Percentiles rank a stretch among this genome's conserved stretches.
phyloP scores from a whole-genome alignment of 2,329 filamentous ascomycete species.

The Ceratocystis variospora region DNA sequence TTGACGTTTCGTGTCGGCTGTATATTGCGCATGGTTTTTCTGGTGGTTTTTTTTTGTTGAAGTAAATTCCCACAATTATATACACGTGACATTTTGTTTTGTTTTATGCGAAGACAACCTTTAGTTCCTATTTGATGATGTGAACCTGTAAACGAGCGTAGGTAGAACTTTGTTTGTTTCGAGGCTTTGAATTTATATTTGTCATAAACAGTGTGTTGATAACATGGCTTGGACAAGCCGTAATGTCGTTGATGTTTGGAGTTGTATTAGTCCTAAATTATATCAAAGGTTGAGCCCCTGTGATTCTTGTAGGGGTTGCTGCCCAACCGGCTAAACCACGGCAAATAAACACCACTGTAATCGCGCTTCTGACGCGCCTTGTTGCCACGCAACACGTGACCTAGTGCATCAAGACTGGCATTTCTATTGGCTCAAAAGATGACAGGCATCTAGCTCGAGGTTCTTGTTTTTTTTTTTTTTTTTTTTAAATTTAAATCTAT shows the following conservation, averaged over 20 bases:
- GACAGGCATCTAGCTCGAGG: not conserved
- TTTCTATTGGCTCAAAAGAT: not conserved
- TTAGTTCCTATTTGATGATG: no score
- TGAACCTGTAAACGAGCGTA: no score
- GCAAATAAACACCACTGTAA: not conserved
- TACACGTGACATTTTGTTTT: not conserved
- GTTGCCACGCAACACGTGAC: not conserved
- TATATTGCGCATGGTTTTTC: not conserved
- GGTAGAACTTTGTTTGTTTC: no score
- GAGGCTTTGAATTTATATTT: no score
- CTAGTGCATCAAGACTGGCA: not conserved
- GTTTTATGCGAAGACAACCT: not conserved
- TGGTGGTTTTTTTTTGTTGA: not conserved
- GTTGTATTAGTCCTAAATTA: no score
- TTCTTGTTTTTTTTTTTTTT: not conserved
- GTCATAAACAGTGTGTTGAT: no score
- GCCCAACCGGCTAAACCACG: not conserved
- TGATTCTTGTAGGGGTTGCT: not conserved
- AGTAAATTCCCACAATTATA: constrained; percentile 2
- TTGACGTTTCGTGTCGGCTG: not conserved
- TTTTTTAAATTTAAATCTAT: not conserved
- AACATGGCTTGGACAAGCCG: no score
- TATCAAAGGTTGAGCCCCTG: not conserved
- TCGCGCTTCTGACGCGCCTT: not conserved
- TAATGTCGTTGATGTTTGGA: no score